Conservation (phyloP, 352 stramenopile species). For the Phytophthora nicotianae region DNA sequence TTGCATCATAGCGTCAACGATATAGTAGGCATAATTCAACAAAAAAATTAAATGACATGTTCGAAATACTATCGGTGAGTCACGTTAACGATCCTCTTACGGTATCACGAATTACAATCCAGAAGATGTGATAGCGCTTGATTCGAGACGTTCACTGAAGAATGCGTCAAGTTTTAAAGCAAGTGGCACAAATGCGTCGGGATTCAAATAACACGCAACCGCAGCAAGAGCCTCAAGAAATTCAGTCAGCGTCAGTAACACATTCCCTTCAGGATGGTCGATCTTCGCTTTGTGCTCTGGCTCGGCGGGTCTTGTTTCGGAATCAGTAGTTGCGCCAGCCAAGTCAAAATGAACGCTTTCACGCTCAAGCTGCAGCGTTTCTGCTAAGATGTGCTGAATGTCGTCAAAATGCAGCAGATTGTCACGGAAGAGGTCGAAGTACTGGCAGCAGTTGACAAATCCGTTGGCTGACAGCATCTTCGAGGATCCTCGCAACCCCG, state of each 20-base stretch:
- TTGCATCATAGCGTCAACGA: too few relatives aligned
- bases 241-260: conserved; percentile 64
- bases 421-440: conserved; percentile 63
- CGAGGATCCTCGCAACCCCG: conserved; percentile 2
- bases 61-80: too few relatives aligned
- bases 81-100: too few relatives aligned
- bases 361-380: conserved; percentile 67
- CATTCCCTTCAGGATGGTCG: conserved; percentile 18
- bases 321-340: background rate
- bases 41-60: too few relatives aligned
- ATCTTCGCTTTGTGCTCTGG: conserved; percentile 11
- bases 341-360: conserved; percentile 53
- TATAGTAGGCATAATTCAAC: too few relatives aligned
- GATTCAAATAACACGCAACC: conserved; percentile 63
- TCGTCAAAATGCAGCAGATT: conserved; percentile 68
- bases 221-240: conserved; percentile 65
- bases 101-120: conserved; percentile 30
- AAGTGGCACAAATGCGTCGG: conserved; percentile 64
- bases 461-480: conserved; percentile 59
- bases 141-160: conserved; percentile 45
- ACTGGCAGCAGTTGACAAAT: conserved; percentile 48
- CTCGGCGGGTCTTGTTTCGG: background rate
- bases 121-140: conserved; percentile 20
- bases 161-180: conserved; percentile 64
- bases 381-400: conserved; percentile 60